phyloP scores from a whole-genome alignment of 2,329 filamentous ascomycete species.

The Hymenoscyphus scutula region DNA sequence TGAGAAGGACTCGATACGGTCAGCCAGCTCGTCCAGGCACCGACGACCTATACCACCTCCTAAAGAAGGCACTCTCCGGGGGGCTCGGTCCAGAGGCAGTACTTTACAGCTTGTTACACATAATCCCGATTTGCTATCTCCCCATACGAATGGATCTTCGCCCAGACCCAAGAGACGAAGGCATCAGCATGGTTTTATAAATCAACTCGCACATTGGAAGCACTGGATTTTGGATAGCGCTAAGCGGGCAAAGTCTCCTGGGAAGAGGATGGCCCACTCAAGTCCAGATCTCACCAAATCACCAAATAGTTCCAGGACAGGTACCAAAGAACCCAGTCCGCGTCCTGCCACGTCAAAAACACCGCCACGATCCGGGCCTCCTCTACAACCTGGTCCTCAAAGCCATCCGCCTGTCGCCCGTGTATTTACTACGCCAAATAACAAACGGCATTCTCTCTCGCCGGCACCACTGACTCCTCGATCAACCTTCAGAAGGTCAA shows the following conservation, averaged over 20 bases:
- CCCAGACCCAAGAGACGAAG: slow-evolving; percentile 45
- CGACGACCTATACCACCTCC: slow-evolving; percentile 77
- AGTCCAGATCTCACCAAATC: slow-evolving; percentile 56
- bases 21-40: slow-evolving; percentile 72
- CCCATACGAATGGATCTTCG: slow-evolving; percentile 40
- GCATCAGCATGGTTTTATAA: slow-evolving; percentile 62
- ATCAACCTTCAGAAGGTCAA: slow-evolving; percentile 79
- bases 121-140: slow-evolving; percentile 59
- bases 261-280: slow-evolving; percentile 42
- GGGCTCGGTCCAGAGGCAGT: slow-evolving; percentile 73
- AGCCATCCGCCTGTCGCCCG: slow-evolving; percentile 35
- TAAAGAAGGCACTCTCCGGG: slow-evolving; percentile 71
- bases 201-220: slow-evolving; percentile 65
- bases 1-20: slow-evolving; percentile 75
- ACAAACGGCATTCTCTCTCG: slow-evolving; percentile 77
- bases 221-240: slow-evolving; percentile 71
- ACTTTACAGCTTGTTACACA: slow-evolving; percentile 79
- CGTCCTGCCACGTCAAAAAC: slow-evolving; percentile 57
- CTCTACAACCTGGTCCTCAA: slow-evolving; percentile 35
- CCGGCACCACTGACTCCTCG: slow-evolving; percentile 86
- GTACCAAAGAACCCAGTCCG: slow-evolving; percentile 52
- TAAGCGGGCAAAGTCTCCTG: slow-evolving; percentile 59
- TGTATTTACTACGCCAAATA: slow-evolving; percentile 44
- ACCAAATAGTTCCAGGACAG: slow-evolving; percentile 41
- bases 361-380: slow-evolving; percentile 38